These are phyloP conservation scores for Pelargonium fulgidum DNA, from an alignment of 441 rosid species.

Conservation along the genomic window DNA sequence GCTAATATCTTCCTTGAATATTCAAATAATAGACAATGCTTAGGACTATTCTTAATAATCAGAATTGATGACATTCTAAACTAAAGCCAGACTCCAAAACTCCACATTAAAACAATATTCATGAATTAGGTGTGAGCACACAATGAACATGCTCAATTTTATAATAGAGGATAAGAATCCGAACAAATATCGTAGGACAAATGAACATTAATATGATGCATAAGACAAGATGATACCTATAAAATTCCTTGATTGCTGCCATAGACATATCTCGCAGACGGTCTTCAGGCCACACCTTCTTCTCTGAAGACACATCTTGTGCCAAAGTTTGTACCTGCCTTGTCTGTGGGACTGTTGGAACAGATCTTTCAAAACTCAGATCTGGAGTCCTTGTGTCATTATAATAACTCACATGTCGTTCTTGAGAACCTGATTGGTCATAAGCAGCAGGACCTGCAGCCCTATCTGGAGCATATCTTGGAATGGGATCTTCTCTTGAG, in stretches of 20 bases:
- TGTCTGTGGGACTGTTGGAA: constrained; percentile 39
- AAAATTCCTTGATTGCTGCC: constrained; percentile 80
- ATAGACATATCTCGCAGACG: constrained; percentile 50
- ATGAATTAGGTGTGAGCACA: not conserved
- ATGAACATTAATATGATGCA: constrained; percentile 12
- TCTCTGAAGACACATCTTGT: constrained; percentile 46
- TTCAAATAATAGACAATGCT: no score
- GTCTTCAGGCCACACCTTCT: constrained; percentile 52
- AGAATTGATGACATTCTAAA: no score
- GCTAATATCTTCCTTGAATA: no score
- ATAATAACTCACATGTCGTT: constrained; percentile 40
- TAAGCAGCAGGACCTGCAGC: constrained; percentile 19
- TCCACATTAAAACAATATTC: not conserved
- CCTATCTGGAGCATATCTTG: constrained; percentile 30
- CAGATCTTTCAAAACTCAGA: constrained; percentile 48
- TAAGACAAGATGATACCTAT: constrained; percentile 50
- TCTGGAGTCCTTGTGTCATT: constrained; percentile 43
- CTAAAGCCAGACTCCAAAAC: no score
- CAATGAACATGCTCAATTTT: not conserved
- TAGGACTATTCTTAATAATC: no score
- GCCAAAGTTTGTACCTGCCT: constrained; percentile 34
- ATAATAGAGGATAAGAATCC: constrained; percentile 8
- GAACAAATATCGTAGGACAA: not conserved
- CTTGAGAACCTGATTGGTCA: constrained; percentile 46
- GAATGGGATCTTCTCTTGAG: constrained; percentile 43